Percentiles rank a stretch among this genome's conserved stretches.
phyloP scores from a whole-genome alignment of 73 alveolate species.

The Paraurostyla sp. region DNA sequence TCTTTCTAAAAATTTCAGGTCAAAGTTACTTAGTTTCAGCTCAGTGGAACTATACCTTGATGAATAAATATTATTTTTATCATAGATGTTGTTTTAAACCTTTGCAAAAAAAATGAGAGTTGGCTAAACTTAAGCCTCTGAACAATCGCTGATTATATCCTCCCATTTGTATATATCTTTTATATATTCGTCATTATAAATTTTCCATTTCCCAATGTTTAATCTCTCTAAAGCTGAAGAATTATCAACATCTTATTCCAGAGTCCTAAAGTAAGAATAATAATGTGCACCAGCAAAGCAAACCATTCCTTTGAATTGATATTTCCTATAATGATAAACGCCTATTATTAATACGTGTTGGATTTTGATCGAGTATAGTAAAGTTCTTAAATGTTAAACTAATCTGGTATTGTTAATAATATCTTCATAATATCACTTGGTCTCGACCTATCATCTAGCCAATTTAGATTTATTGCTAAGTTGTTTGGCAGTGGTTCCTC shows the following conservation, averaged over 20 bases:
- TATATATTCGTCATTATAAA: neutral
- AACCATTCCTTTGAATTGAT: neutral
- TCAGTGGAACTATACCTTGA: no score
- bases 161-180: neutral
- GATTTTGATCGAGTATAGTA: neutral
- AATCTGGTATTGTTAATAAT: neutral
- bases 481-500: neutral
- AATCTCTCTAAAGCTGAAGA: neutral
- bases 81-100: no score
- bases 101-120: neutral
- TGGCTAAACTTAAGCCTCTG: neutral
- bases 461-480: neutral
- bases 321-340: neutral
- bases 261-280: neutral
- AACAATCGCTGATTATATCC: neutral
- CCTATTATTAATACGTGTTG: neutral
- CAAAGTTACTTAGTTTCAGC: no score
- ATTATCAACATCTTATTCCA: neutral
- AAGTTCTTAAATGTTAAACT: neutral
- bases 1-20: no score
- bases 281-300: conserved; percentile 30
- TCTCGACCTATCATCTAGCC: neutral
- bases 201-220: neutral
- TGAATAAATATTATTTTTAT: no score
- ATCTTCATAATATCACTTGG: neutral